Base-by-base conservation (phyloP, 805 yeast genomes). In the Metschnikowia chrysomelidarum region DNA sequence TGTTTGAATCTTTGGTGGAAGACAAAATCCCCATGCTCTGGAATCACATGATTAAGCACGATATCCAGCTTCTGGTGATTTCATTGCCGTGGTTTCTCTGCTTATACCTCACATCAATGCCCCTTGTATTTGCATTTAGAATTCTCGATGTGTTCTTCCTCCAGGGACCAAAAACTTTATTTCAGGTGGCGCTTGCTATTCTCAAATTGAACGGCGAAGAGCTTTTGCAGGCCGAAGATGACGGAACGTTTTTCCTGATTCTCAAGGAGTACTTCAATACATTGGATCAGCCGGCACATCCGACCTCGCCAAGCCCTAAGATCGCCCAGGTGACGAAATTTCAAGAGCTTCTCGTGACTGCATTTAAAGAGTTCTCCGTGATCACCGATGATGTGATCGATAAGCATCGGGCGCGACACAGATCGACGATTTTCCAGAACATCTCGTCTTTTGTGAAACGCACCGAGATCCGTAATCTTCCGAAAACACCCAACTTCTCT, bases 11-110 rank as follows among this genome's bases (percentile, higher is more conserved):
- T 0, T 71, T 93, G 36, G 95, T 93, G 1, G 86, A 83, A 54
- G 85, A 82, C 36, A 87, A 93, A 0, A 78, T 93, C 82, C 98
- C 98, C 1, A 56, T 85, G 13, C 56, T 93, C 32, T 85, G 95
- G 83, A 84, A 76, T 8, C 97, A 93, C 59, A 78, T 93, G 28
- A 67, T 68, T 3, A 72, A 74, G 32, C 62, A 82, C 46, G 98
- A 93, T 52, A 91, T 93, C 34, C 98, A 94, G 53, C 68, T 94
- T 11, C 85, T 95, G 0, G 94, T 93, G 12, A 91, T 91, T 1
- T 87, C 97, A 0, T 64, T 93, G 27, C 98, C 98, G 2, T 93
- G 99, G 99, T 93, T 93, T 55, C 65, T 93, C 35, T 87, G 96
- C 0, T 64, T 93, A 24, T 93, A 86, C 58, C 74, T 91, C 47